phyloP scores from a whole-genome alignment of 352 stramenopile genomes.

The Globisporangium spinosum region DNA sequence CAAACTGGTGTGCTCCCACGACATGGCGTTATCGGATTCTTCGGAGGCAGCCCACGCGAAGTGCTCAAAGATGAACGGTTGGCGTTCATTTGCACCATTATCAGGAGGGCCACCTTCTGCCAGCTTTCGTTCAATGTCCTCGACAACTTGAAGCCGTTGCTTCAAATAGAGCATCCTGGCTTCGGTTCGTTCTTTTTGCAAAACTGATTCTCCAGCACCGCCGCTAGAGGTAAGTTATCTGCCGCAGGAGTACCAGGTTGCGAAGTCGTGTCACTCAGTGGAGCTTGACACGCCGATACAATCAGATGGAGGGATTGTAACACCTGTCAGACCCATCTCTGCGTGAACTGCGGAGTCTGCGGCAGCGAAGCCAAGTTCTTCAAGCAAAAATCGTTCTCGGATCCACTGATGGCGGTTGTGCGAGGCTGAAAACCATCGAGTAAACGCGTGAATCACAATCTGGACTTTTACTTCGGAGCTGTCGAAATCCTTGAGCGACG shows the following conservation, averaged over 20 bases:
- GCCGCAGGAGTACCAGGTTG: conserved; percentile 49
- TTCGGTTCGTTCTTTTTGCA: conserved; percentile 31
- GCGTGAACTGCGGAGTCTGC: conserved; percentile 35
- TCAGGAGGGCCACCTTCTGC: conserved; percentile 11
- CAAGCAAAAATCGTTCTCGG: conserved; percentile 48
- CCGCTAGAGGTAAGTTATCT: neutral
- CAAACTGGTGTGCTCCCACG: conserved; percentile 39
- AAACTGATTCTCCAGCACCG: conserved; percentile 5
- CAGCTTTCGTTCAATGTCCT: conserved; percentile 31
- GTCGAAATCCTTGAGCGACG: conserved; percentile 41
- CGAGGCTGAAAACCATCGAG: conserved; percentile 49
- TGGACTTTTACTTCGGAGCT: conserved; percentile 42
- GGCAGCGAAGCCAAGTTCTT: conserved; percentile 60
- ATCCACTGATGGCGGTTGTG: conserved; percentile 40
- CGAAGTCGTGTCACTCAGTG: conserved; percentile 41
- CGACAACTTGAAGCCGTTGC: conserved; percentile 26
- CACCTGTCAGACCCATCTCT: conserved; percentile 31
- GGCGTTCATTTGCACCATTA: conserved; percentile 3
- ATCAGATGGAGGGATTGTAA: conserved; percentile 22
- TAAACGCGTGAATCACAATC: conserved; percentile 43
- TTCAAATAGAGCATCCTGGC: conserved; percentile 35
- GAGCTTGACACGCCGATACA: conserved; percentile 26
- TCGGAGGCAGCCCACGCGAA: conserved; percentile 25
- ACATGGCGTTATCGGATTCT: conserved; percentile 29
- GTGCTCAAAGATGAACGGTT: conserved; percentile 55